Evolutionary conservation across 108 stramenopile species (phyloP).

Genomic region (Chaetoceros tenuissimus): DNA sequence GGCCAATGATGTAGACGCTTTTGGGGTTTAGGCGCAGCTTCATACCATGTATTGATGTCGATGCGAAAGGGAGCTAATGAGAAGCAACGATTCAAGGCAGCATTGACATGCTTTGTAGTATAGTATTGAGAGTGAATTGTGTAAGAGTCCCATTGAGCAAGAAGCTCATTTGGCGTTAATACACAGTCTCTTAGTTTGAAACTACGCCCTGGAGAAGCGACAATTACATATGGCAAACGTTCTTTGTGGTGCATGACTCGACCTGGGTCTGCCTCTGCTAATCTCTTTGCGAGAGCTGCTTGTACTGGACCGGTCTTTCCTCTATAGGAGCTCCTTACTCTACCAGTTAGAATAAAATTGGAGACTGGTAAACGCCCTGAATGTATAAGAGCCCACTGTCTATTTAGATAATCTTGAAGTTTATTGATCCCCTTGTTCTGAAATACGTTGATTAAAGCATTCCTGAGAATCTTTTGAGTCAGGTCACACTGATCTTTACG

Average conservation of each 20-base stretch:
- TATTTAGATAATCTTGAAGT: constrained; percentile 50
- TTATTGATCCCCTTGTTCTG: constrained; percentile 29
- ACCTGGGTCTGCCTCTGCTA: constrained; percentile 75
- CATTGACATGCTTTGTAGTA: constrained; percentile 79
- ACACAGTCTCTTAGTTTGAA: constrained; percentile 77
- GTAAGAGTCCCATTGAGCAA: constrained; percentile 86
- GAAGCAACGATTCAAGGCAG: constrained; percentile 74
- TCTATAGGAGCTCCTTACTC: constrained; percentile 68
- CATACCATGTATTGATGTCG: constrained; percentile 66
- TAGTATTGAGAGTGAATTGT: constrained; percentile 74
- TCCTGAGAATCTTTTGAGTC: constrained; percentile 73
- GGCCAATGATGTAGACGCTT: constrained; percentile 80
- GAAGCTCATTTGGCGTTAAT: constrained; percentile 71
- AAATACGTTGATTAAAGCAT: constrained; percentile 70
- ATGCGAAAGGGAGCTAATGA: constrained; percentile 58
- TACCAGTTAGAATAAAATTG: constrained; percentile 80
- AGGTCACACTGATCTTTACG: constrained; percentile 77
- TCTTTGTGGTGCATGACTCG: constrained; percentile 69
- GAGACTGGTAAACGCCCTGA: constrained; percentile 74
- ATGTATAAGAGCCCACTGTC: constrained; percentile 74
- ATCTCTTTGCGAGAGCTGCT: constrained; percentile 67
- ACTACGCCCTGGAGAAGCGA: constrained; percentile 64
- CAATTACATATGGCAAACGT: constrained; percentile 77
- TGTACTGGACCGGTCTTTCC: constrained; percentile 75
- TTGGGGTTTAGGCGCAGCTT: constrained; percentile 68